These are phyloP conservation scores for Ramaria sp. DNA, from an alignment of 768 basidiomycete species.

Conservation along the genomic window DNA sequence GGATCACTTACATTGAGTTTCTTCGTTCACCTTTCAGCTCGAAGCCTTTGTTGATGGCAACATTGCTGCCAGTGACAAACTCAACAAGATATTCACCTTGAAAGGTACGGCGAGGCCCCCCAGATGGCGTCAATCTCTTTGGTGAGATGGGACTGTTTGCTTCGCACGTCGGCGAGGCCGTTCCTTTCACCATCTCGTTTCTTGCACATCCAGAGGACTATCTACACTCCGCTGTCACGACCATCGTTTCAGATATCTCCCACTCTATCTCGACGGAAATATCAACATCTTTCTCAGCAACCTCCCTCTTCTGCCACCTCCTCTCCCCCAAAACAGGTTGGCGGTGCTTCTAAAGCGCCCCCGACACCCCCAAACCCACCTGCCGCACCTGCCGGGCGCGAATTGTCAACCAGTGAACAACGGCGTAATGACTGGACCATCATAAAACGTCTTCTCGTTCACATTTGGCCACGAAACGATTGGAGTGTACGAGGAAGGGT, in stretches of 20 bases:
- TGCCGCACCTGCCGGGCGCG: not conserved
- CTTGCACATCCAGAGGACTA: not conserved
- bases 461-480: constrained; percentile 89
- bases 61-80: too few species aligned
- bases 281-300: not conserved
- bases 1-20: too few species aligned
- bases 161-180: not conserved
- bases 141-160: not conserved
- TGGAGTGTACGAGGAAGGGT: constrained; percentile 77
- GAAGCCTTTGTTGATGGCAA: too few species aligned
- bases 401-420: constrained; percentile 29
- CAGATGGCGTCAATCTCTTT: too few species aligned
- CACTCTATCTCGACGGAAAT: not conserved
- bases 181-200: not conserved
- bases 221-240: not conserved
- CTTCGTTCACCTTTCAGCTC: too few species aligned
- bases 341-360: not conserved
- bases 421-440: constrained; percentile 80
- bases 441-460: constrained; percentile 66
- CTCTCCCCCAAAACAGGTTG: not conserved
- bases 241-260: not conserved
- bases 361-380: not conserved
- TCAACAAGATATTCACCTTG: too few species aligned
- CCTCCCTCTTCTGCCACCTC: not conserved
- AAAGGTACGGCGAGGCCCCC: too few species aligned